Evolutionary conservation across 805 yeast genomes (phyloP).

Genomic region (Myxozyma monticola): DNA sequence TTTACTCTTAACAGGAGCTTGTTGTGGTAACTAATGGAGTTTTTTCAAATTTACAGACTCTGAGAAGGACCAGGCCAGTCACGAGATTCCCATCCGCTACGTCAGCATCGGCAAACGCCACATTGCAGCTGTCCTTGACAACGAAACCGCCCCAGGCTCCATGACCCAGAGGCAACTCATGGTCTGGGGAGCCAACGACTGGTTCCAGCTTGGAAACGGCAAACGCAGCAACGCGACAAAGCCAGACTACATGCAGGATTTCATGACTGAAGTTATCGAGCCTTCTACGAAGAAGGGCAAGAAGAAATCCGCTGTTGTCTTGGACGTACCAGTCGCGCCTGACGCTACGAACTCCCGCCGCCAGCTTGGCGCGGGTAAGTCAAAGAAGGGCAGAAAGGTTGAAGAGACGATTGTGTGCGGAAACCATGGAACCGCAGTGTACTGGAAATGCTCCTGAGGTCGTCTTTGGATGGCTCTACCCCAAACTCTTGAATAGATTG

Average conservation of each 20-base stretch:
- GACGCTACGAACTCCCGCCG: neutral
- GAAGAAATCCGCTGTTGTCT: neutral
- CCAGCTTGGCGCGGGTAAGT: slow-evolving; percentile 1
- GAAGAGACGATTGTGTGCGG: slow-evolving; percentile 28
- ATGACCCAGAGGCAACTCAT: slow-evolving; percentile 18
- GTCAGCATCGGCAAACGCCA: slow-evolving; percentile 71
- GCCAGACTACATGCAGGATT: slow-evolving; percentile 42
- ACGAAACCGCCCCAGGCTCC: slow-evolving; percentile 39
- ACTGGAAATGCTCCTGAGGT: slow-evolving; percentile 28
- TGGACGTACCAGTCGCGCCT: too few species aligned
- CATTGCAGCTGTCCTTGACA: slow-evolving; percentile 56
- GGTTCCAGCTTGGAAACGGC: slow-evolving; percentile 84
- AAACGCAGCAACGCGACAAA: slow-evolving; percentile 58
- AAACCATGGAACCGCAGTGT: slow-evolving; percentile 18
- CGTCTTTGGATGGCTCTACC: too few species aligned
- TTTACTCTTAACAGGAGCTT: neutral
- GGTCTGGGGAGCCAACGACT: slow-evolving; percentile 79
- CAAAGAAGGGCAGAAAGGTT: slow-evolving; percentile 1
- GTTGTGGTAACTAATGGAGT: neutral
- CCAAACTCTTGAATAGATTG: too few species aligned
- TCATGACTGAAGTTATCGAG: neutral
- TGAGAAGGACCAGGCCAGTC: slow-evolving; percentile 46
- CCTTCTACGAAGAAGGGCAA: neutral
- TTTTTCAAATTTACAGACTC: slow-evolving; percentile 41
- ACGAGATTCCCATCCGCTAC: slow-evolving; percentile 49